Percentiles rank a stretch among this genome's conserved stretches.
Conservation (phyloP, 805 yeast genomes). For the Kazachstania psychrophila region DNA sequence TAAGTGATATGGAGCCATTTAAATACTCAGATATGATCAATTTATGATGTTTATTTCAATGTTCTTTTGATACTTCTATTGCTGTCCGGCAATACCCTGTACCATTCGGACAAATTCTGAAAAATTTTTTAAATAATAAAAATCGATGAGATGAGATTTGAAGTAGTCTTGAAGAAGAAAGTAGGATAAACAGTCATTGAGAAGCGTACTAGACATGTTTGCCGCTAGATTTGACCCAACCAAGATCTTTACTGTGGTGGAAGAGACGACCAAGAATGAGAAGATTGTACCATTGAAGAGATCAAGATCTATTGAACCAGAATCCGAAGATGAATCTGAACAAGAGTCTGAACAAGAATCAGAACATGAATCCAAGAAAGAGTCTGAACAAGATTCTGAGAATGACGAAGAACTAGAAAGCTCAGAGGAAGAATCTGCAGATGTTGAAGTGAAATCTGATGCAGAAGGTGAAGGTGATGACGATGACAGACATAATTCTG, state of each 20-base stretch:
- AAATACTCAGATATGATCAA: too few species aligned
- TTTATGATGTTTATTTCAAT: too few species aligned
- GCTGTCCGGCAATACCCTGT: too few species aligned
- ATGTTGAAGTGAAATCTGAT: neutral
- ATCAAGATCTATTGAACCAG: constrained; percentile 8
- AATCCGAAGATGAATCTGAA: constrained; percentile 14
- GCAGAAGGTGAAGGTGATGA: constrained; percentile 1
- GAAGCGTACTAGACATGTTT: too few species aligned
- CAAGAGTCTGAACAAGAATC: constrained; percentile 6
- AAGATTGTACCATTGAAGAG: constrained; percentile 22
- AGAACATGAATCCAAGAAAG: constrained; percentile 6
- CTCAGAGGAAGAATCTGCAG: constrained; percentile 5
- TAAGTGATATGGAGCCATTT: too few species aligned
- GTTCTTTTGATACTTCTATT: too few species aligned
- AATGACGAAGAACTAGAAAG: neutral
- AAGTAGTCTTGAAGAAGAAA: too few species aligned
- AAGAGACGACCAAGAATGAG: constrained; percentile 1
- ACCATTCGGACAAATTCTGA: too few species aligned
- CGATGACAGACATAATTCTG: constrained; percentile 36
- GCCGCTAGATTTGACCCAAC: constrained; percentile 57
- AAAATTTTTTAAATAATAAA: too few species aligned
- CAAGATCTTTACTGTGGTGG: constrained; percentile 15
- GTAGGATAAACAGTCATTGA: too few species aligned
- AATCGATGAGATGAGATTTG: too few species aligned
- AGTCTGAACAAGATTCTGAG: neutral